Percentiles rank a stretch among this genome's conserved stretches.
Evolutionary conservation across 805 yeast species (phyloP).

Genomic region (Blastobotrys mokoenaii): DNA sequence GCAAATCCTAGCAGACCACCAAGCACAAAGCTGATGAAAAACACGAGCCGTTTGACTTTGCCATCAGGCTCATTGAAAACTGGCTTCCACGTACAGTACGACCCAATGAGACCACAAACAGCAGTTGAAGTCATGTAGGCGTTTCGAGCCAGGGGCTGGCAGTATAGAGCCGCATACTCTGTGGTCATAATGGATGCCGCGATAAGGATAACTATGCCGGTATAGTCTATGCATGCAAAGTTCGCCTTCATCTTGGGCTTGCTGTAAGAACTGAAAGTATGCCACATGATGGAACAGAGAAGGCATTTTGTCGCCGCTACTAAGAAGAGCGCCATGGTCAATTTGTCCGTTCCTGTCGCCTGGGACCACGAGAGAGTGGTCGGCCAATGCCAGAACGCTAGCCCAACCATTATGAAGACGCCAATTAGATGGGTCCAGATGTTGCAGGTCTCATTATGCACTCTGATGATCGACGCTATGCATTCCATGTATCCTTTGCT

Average conservation of each 20-base stretch:
- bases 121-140: constrained; percentile 53
- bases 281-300: constrained; percentile 79
- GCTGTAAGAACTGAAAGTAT: constrained; percentile 77
- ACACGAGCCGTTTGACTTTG: constrained; percentile 67
- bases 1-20: constrained; percentile 64
- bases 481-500: constrained; percentile 54
- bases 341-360: constrained; percentile 32
- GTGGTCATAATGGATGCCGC: constrained; percentile 83
- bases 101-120: constrained; percentile 62
- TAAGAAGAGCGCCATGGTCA: constrained; percentile 56
- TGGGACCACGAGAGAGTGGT: constrained; percentile 33
- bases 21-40: constrained; percentile 69
- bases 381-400: constrained; percentile 60
- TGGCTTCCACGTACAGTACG: constrained; percentile 85
- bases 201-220: constrained; percentile 85
- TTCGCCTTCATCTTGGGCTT: constrained; percentile 51
- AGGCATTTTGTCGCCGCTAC: constrained; percentile 70
- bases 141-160: constrained; percentile 42
- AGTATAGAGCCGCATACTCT: constrained; percentile 69
- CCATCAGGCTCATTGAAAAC: constrained; percentile 82
- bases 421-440: constrained; percentile 91
- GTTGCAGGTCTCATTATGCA: constrained; percentile 85
- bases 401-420: constrained; percentile 44
- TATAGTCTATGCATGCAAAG: constrained; percentile 90
- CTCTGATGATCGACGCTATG: constrained; percentile 45